Percentiles rank a stretch among this genome's conserved stretches.
phyloP scores from a whole-genome alignment of 108 stramenopile species.

The Aureococcus anophagefferens region DNA sequence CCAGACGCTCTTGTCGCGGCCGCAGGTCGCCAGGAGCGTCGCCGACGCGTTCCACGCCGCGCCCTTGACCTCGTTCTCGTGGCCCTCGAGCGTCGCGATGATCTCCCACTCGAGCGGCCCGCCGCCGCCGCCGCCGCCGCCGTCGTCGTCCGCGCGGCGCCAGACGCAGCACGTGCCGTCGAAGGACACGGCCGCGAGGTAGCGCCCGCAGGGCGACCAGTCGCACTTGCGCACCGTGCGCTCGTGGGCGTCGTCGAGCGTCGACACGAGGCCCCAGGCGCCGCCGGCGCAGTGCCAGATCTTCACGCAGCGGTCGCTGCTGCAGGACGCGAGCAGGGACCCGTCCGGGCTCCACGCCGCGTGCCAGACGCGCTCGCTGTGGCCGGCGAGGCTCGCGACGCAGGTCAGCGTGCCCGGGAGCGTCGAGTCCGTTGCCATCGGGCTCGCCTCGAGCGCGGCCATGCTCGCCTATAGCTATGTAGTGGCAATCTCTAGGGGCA shows the following conservation, averaged over 20 bases:
- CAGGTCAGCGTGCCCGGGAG: no score
- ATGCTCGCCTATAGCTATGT: no score
- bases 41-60: slow-evolving; percentile 75
- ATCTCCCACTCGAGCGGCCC: slow-evolving; percentile 45
- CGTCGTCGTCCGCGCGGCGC: slow-evolving; percentile 32
- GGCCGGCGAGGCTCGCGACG: slow-evolving; percentile 15
- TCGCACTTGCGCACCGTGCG: slow-evolving; percentile 45
- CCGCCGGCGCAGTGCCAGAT: slow-evolving; percentile 17
- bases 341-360: slow-evolving; percentile 47
- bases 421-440: no score
- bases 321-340: slow-evolving; percentile 36
- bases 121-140: slow-evolving; percentile 1
- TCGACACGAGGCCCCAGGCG: slow-evolving; percentile 23
- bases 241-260: slow-evolving; percentile 41
- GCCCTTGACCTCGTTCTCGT: slow-evolving; percentile 78
- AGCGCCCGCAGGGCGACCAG: slow-evolving; percentile 46
- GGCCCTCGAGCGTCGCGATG: slow-evolving; percentile 76
- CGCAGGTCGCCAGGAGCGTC: slow-evolving; percentile 77
- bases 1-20: slow-evolving; percentile 96
- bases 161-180: slow-evolving; percentile 80
- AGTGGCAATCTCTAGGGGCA: no score
- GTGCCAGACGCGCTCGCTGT: slow-evolving; percentile 52
- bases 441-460: no score
- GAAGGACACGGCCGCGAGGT: slow-evolving; percentile 76
- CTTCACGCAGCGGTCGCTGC: slow-evolving; percentile 30